Base-by-base conservation (phyloP, 140 eudicot species). In the Stevia rebaudiana region DNA sequence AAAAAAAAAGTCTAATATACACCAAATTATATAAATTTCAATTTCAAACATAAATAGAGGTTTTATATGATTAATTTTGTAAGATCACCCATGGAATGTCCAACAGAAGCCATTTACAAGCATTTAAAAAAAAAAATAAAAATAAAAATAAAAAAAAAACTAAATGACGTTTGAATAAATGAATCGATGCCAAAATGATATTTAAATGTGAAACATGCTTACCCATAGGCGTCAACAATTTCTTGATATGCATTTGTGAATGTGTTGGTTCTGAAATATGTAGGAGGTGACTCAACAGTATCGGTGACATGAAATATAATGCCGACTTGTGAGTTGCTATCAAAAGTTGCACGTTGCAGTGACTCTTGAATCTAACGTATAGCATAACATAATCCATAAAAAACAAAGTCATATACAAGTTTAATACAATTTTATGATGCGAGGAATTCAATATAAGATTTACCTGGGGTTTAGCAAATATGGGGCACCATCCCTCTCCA, bases 401-500 rank as follows among this genome's bases (percentile, higher is more conserved):
- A 51, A 22, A 46, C 48, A 41, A 35, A 42, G 62, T 55, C n/a
- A 30, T 55, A 28, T 28, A 55, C 7, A 23, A 47, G 19, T 50
- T 61, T 9, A 8, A n/a, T n/a, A n/a, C n/a, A n/a, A n/a, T n/a
- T n/a, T n/a, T n/a, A n/a, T n/a, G n/a, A n/a, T n/a, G n/a, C n/a
- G n/a, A n/a, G n/a, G n/a, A n/a, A n/a, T n/a, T n/a, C n/a, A n/a
- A n/a, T n/a, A 51, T 33, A 50, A 31, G 30, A 69, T 41, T 44
- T 79, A 92, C 98, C 98, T 85, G 84, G 37, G 83, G 59, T 85
- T 88, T 92, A 59, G 98, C 96, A 77, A 83, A 88, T 67, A 85
- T 62, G 9, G 98, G 98, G 74, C 98, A 92, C 98, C 98, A 92
- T 15, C 96, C 98, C 80, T 92, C 98, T 67, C 96, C 98, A 68